These are phyloP conservation scores for Hyphopichia homilentoma DNA, from an alignment of 805 yeast species.

Conservation along the genomic window DNA sequence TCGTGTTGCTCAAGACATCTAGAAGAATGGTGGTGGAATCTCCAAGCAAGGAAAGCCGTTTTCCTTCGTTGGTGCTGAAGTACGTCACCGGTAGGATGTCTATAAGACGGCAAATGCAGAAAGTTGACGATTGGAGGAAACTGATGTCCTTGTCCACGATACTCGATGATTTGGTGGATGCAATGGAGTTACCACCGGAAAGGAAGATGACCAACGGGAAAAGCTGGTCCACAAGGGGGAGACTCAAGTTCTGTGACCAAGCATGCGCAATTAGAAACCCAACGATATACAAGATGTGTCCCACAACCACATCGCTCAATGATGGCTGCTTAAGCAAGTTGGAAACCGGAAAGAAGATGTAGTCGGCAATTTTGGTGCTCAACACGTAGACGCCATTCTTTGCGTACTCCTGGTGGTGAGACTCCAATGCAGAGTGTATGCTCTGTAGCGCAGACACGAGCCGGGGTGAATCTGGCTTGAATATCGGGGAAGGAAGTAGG, in stretches of 20 bases:
- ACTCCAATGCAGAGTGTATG: constrained; percentile 9
- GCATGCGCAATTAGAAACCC: constrained; percentile 23
- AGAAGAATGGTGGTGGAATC: constrained; percentile 22
- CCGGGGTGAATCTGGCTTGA: constrained; percentile 7
- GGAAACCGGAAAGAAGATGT: constrained; percentile 38
- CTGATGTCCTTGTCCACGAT: constrained; percentile 8
- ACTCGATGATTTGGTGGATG: constrained; percentile 1
- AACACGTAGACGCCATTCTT: constrained; percentile 15
- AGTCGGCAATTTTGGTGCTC: constrained; percentile 34
- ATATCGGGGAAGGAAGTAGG: constrained; percentile 8
- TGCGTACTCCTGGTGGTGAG: constrained; percentile 7
- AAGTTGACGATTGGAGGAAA: constrained; percentile 14
- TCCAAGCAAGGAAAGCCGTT: constrained; percentile 25
- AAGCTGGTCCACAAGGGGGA: constrained; percentile 29
- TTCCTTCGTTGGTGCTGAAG: constrained; percentile 11
- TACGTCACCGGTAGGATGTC: constrained; percentile 16
- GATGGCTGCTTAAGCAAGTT: constrained; percentile 24
- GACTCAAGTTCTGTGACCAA: constrained; percentile 25
- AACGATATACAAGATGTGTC: constrained; percentile 23
- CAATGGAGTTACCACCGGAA: constrained; percentile 11
- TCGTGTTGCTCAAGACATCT: constrained; percentile 12
- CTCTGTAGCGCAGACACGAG: constrained; percentile 8
- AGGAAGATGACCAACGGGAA: constrained; percentile 28
- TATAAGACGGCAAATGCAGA: constrained; percentile 12
- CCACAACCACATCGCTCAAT: constrained; percentile 16